Base-by-base conservation (phyloP, 2,329 filamentous ascomycete species). In the Pseudovirgaria hyperparasitica region DNA sequence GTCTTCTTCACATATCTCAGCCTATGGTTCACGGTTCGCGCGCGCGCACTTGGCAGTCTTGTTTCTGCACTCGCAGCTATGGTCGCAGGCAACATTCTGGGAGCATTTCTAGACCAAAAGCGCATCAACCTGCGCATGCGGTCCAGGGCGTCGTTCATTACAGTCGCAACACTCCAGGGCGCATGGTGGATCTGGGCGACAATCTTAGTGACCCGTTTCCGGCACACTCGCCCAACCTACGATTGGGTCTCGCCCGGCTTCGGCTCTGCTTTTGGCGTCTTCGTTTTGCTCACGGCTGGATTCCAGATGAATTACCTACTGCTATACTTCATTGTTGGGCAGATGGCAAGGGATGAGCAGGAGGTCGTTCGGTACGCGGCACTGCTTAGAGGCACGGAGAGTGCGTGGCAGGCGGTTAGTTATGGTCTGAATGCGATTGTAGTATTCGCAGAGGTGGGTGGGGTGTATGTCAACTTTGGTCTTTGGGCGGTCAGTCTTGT, bases 251-350 rank as follows among this genome's bases (percentile, higher is more conserved):
- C 65, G 34, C 35, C 55, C 0, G 75, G 72, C 0, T 84, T 84
- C 29, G 76, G 76, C 1, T 60, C 62, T 20, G 72, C 64, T 0
- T 84, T 82, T 38, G 69, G 64, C 0, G 58, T 81, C 11, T 82
- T 77, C 46, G 42, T 84, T 5, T 69, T 84, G 38, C 63, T 79
- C 38, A 71, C 72, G 0, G 52, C 70, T 8, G 70, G 73, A 0
- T 82, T 82, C 39, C 77, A 82, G 50, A 38, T 81, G 6, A 82
- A 82, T 46, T 84, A 84, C 44, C 61, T 82, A 36, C 82, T 73
- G 45, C 50, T 82, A 60, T 81, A 82, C 54, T 82, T 82, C 41
- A 58, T 82, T 32, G 67, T 82, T 7, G 65, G 70, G 4, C 74
- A 80, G 38, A 46, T 84, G 3, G 73, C 78, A 2, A 50, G 59